These are phyloP conservation scores for Tuber microsphaerosporum DNA, from an alignment of 495 filamentous ascomycete genomes.

Conservation along the genomic window DNA sequence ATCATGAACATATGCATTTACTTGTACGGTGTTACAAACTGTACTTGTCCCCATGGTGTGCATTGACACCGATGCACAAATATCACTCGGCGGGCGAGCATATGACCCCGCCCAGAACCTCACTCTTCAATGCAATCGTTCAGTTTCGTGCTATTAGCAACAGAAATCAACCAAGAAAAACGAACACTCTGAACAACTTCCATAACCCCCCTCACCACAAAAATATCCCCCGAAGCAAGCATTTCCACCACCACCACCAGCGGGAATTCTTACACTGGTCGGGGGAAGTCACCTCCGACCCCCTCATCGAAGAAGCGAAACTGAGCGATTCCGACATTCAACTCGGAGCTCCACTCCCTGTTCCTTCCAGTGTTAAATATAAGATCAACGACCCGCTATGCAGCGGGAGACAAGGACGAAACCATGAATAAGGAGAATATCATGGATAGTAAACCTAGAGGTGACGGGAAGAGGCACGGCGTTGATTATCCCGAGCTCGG, in stretches of 20 bases:
- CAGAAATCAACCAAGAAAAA: no score
- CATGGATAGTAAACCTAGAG: no score
- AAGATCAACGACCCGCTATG: no score
- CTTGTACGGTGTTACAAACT: not conserved
- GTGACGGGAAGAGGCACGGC: no score
- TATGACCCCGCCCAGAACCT: not conserved
- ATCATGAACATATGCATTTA: not conserved
- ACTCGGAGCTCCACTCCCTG: not conserved
- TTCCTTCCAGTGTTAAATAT: not conserved
- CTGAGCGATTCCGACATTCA: not conserved
- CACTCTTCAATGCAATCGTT: not conserved
- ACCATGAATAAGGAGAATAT: no score
- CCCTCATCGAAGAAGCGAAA: not conserved
- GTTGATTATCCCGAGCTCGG: no score
- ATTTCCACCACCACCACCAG: not conserved
- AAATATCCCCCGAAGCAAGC: not conserved
- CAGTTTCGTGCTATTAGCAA: not conserved
- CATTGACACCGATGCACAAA: not conserved
- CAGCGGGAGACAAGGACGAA: no score
- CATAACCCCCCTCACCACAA: not conserved
- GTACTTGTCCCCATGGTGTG: not conserved
- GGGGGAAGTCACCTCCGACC: not conserved
- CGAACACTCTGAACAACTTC: not conserved
- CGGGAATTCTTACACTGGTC: not conserved
- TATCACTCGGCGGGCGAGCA: not conserved